These are phyloP conservation scores for Termitomyces sp. DNA, from an alignment of 1,284 basidiomycete species.

Conservation along the genomic window DNA sequence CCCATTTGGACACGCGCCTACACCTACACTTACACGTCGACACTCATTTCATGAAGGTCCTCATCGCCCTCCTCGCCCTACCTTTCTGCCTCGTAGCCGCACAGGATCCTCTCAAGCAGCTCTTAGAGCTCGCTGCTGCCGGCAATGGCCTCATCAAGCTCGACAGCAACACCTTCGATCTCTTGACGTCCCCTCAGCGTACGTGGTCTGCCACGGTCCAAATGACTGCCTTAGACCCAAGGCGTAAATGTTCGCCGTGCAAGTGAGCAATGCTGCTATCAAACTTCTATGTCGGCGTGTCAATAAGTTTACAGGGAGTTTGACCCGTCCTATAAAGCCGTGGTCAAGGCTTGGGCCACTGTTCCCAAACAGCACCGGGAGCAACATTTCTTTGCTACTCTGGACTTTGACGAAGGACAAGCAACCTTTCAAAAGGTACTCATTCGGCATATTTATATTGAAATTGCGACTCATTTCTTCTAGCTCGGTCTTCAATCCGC, in stretches of 20 bases:
- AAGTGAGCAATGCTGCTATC: constrained; percentile 40
- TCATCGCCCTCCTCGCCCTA: constrained; percentile 44
- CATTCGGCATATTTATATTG: neutral
- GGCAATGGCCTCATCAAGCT: constrained; percentile 80
- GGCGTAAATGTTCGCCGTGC: constrained; percentile 80
- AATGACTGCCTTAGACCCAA: constrained; percentile 78
- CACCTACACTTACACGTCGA: constrained; percentile 26
- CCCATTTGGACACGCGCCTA: constrained; percentile 20
- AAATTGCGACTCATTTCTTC: neutral
- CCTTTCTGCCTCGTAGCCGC: constrained; percentile 40
- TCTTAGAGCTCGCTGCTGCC: constrained; percentile 59
- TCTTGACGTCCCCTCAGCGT: constrained; percentile 68
- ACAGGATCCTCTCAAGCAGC: constrained; percentile 41
- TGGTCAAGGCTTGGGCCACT: constrained; percentile 77
- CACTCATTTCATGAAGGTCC: constrained; percentile 20
- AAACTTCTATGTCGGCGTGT: constrained; percentile 1
- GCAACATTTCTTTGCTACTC: constrained; percentile 85
- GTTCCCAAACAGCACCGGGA: constrained; percentile 58
- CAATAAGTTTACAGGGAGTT: constrained; percentile 58
- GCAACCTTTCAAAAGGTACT: constrained; percentile 74
- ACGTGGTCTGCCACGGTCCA: constrained; percentile 82
- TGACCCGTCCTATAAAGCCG: constrained; percentile 71
- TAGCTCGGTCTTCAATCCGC: constrained; percentile 71
- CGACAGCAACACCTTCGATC: constrained; percentile 68
- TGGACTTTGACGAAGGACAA: constrained; percentile 80